Conservation (phyloP, 495 filamentous ascomycete genomes). For the Aspergillus funiculosus region DNA sequence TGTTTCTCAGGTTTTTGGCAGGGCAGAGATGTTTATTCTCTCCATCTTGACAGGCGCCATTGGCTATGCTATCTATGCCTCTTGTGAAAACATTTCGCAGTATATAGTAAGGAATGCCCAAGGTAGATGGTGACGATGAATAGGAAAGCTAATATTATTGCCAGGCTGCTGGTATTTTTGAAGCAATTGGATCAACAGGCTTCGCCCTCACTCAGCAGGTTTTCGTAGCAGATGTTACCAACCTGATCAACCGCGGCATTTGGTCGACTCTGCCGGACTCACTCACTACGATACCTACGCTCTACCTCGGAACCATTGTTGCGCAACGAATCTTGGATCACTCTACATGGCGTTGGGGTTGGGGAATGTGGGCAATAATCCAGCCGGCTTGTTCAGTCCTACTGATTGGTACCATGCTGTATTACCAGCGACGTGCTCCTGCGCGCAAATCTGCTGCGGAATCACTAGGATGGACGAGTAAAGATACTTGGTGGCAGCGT, state of each 20-base stretch:
- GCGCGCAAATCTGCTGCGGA: neutral
- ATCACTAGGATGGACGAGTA: neutral
- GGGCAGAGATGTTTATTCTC: slow-evolving; percentile 26
- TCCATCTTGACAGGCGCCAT: slow-evolving; percentile 14
- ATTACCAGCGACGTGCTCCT: slow-evolving; percentile 19
- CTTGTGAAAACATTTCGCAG: slow-evolving; percentile 20
- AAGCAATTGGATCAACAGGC: slow-evolving; percentile 26
- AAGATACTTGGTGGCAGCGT: slow-evolving; percentile 15
- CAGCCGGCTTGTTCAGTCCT: slow-evolving; percentile 18
- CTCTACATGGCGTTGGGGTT: slow-evolving; percentile 25
- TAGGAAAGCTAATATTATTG: neutral
- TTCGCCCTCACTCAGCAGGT: slow-evolving; percentile 25
- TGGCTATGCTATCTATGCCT: slow-evolving; percentile 21
- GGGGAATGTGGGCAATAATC: slow-evolving; percentile 28
- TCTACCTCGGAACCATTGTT: slow-evolving; percentile 23
- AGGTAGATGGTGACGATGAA: neutral
- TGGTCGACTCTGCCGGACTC: slow-evolving; percentile 27
- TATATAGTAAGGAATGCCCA: slow-evolving; percentile 18
- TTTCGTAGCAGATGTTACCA: slow-evolving; percentile 28
- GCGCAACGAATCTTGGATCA: slow-evolving; percentile 19
- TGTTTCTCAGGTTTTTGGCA: slow-evolving; percentile 15
- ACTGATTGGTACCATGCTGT: slow-evolving; percentile 21
- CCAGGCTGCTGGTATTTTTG: slow-evolving; percentile 24
- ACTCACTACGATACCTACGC: slow-evolving; percentile 19
- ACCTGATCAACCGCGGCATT: slow-evolving; percentile 22